Base-by-base conservation (phyloP, 371 early-diverging fungal genomes). In the Syncephalastrum sp. region DNA sequence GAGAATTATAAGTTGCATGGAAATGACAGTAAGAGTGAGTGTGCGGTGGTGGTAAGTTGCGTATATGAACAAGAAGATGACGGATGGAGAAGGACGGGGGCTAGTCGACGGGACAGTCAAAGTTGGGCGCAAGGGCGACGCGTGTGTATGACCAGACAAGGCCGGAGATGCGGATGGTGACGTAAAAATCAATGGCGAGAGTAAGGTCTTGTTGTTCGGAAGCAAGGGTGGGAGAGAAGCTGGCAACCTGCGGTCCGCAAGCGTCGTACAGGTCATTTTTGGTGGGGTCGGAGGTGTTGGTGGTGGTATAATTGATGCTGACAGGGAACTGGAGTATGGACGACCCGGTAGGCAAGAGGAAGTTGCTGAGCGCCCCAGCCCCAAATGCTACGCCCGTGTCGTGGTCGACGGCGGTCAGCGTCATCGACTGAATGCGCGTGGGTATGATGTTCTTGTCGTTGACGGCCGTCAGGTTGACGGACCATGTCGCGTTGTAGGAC, bases 241-340 rank as follows among this genome's bases (percentile, higher is more conserved):
- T 56, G 27, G 49, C 55, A 8, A 57, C 56, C 38, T 61, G 66
- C 13, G 65, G 55, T n/a, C 63, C 69, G 50, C 74, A 77, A 4
- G 70, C 72, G 63, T 64, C 64, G 42, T 65, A 69, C 3, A 77
- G 47, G 38, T 74, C 67, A 51, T 61, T 63, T 51, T 69, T 68
- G 5, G 77, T 77, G 17, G 67, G 72, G 33, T 67, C 74, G 6
- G 42, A 44, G 5, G 47, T 24, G 14, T 56, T 47, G 13, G 68
- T 56, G 15, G 60, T 60, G 44, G 64, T 64, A 46, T 64, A 61
- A 25, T 42, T 46, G 27, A 68, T 68, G 14, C 53, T 24, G 44
- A 64, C 46, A 24, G 49, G 53, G n/a, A 68, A 49, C 3, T 47
- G 33, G 21, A 61, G 44, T 14, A 45, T 48, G 4, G 7, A 43